Evolutionary conservation across 148 eudicot genomes (phyloP).

Genomic region (Amaranthus hypochondriacus): DNA sequence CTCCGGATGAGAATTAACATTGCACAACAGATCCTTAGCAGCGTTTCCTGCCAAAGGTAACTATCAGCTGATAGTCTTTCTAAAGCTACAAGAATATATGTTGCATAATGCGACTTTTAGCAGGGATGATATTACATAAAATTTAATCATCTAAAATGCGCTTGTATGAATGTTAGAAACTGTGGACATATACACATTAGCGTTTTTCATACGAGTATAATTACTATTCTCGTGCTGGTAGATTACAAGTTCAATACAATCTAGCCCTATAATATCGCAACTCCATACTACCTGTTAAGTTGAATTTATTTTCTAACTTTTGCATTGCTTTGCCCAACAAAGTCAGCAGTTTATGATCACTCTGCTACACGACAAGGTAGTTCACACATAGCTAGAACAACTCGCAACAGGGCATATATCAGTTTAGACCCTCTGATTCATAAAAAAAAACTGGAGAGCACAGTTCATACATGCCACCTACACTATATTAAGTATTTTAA

Average conservation of each 20-base stretch:
- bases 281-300: background rate
- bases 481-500: background rate
- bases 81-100: background rate
- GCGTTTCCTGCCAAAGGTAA: slow-evolving; percentile 63
- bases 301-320: background rate
- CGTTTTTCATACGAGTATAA: too few species aligned
- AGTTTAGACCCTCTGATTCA: background rate
- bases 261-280: background rate
- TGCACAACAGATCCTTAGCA: slow-evolving; percentile 90
- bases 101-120: background rate
- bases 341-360: background rate
- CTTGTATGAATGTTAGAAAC: background rate
- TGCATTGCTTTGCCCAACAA: background rate
- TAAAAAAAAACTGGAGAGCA: background rate
- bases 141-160: background rate
- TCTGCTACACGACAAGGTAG: background rate
- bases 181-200: background rate
- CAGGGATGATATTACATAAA: background rate
- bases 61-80: background rate
- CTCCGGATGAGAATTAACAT: slow-evolving; percentile 85
- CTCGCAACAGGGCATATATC: background rate
- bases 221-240: background rate
- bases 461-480: background rate
- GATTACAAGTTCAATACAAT: background rate
- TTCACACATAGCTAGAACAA: background rate